Percentiles rank a stretch among this genome's conserved stretches.
Conservation (phyloP, 257 asterid genomes). For the Anisodus acutangulus region DNA sequence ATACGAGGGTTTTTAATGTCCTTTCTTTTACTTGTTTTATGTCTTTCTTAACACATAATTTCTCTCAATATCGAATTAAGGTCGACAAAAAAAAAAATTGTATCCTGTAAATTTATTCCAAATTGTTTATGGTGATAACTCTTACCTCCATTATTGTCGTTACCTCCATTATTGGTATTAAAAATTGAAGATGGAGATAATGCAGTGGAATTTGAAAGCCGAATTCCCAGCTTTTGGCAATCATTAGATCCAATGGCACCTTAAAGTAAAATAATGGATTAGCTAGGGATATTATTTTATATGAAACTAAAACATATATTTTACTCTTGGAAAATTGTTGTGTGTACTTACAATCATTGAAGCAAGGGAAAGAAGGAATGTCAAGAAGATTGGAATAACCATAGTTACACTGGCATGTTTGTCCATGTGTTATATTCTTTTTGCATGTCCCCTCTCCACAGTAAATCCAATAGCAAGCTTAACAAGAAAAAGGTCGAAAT, state of each 20-base stretch:
- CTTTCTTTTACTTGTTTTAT: not conserved
- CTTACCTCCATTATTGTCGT: slow-evolving; percentile 26
- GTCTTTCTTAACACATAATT: not conserved
- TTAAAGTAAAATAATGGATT: slow-evolving; percentile 14
- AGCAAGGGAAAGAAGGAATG: slow-evolving; percentile 68
- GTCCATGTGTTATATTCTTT: slow-evolving; percentile 48
- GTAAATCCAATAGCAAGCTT: slow-evolving; percentile 76
- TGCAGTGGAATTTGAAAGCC: slow-evolving; percentile 46
- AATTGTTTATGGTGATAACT: not conserved
- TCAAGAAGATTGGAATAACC: slow-evolving; percentile 66
- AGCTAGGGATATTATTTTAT: too few relatives aligned
- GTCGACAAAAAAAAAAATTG: not conserved
- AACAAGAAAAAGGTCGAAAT: not conserved
- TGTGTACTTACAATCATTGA: slow-evolving; percentile 58
- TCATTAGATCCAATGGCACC: slow-evolving; percentile 69
- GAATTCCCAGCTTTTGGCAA: slow-evolving; percentile 63
- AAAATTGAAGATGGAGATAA: slow-evolving; percentile 38
- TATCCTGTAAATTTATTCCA: not conserved
- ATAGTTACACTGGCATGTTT: slow-evolving; percentile 63
- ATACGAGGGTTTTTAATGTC: not conserved
- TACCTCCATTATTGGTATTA: slow-evolving; percentile 1
- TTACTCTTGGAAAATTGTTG: not conserved
- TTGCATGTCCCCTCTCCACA: slow-evolving; percentile 78
- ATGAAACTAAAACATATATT: not conserved
- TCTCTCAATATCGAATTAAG: not conserved